phyloP scores from a whole-genome alignment of 441 rosid species.

The Hura crepitans region DNA sequence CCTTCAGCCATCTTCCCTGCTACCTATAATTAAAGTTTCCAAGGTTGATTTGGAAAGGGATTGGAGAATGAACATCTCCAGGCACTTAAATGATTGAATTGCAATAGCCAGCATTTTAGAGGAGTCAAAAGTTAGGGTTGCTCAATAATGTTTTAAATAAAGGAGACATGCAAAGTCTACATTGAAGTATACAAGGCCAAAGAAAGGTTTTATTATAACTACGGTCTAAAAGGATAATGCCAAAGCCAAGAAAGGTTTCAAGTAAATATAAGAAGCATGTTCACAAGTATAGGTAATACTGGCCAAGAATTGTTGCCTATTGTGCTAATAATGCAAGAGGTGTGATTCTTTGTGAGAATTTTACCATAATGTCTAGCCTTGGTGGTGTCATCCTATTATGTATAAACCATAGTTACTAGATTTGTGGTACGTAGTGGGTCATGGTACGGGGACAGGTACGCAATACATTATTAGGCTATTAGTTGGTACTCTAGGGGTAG shows the following conservation, averaged over 20 bases:
- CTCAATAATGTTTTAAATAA: neutral
- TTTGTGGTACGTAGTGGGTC: no score
- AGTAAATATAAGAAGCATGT: neutral
- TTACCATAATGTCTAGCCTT: no score
- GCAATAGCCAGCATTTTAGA: neutral
- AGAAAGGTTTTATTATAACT: neutral
- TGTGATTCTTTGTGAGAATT: no score
- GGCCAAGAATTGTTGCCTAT: neutral
- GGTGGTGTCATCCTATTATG: no score
- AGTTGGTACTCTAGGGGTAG: no score
- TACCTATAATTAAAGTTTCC: neutral
- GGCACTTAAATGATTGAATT: neutral
- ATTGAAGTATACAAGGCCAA: neutral
- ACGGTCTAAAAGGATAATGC: neutral
- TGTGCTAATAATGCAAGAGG: neutral
- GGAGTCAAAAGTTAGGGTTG: neutral
- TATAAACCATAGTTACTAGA: no score
- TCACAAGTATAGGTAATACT: neutral
- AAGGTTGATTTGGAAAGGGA: neutral
- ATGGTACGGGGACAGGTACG: no score
- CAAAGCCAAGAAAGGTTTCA: neutral
- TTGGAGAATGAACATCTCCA: neutral
- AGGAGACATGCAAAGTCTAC: neutral
- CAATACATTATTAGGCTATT: no score
- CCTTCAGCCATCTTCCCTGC: neutral